A percentile compares a stretch with the other conserved stretches of the same genome.
phyloP scores from a whole-genome alignment of 257 asterid genomes.

The Nicotiana otophora region DNA sequence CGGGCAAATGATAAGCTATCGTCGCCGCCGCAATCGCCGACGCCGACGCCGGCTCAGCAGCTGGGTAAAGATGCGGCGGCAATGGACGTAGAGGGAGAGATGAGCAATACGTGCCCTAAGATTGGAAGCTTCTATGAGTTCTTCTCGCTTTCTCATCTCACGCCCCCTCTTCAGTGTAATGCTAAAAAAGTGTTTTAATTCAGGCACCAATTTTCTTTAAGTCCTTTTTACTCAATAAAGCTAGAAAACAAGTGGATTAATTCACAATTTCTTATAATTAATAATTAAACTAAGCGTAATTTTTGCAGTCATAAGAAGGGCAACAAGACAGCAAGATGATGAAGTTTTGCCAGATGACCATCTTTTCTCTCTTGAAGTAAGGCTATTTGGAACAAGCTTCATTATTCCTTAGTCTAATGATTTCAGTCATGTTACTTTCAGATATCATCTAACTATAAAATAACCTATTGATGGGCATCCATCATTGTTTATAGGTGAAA shows the following conservation, averaged over 20 bases:
- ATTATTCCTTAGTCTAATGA: not conserved
- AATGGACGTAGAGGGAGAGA: conserved; percentile 70
- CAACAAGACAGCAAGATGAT: conserved; percentile 34
- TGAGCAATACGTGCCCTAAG: conserved; percentile 76
- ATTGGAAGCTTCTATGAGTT: conserved; percentile 92
- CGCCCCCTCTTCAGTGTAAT: conserved; percentile 92
- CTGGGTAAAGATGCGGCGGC: conserved; percentile 29
- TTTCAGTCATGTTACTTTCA: not conserved
- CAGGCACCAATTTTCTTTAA: too few species aligned
- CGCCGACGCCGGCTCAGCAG: conserved; percentile 15
- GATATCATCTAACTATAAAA: not conserved
- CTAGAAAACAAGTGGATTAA: too few species aligned
- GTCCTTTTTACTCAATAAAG: too few species aligned
- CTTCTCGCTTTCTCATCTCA: conserved; percentile 95
- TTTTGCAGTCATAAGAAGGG: conserved; percentile 68
- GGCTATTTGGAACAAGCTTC: conserved; percentile 6
- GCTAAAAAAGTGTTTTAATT: not conserved
- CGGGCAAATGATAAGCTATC: not conserved
- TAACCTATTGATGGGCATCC: conserved; percentile 1
- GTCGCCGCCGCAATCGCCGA: conserved; percentile 51
- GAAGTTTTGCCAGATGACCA: conserved; percentile 47
- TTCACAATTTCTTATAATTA: not conserved
- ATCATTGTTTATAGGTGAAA: conserved; percentile 57
- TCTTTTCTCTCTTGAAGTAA: conserved; percentile 84
- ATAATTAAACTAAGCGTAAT: not conserved